These are phyloP conservation scores for Decorospora gaudefroyi DNA, from an alignment of 2,329 filamentous ascomycete species.

Conservation along the genomic window DNA sequence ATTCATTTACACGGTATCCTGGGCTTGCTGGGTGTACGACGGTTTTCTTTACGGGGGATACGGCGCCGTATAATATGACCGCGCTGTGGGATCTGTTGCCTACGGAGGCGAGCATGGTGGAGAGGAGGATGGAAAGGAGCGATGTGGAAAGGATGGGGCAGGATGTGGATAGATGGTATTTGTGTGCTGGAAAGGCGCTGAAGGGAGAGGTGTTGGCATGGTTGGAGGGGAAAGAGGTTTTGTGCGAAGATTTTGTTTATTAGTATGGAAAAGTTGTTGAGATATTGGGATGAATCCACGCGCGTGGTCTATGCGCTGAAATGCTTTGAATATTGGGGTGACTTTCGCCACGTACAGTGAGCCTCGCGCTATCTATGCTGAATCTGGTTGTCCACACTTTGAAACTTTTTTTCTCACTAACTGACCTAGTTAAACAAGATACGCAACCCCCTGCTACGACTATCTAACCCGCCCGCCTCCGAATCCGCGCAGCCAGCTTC, in stretches of 20 bases:
- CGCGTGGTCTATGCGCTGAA: too few relatives aligned
- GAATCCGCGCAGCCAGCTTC: conserved; percentile 10
- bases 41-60: conserved; percentile 67
- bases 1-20: conserved; percentile 60
- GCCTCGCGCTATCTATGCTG: too few relatives aligned
- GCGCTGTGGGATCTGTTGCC: conserved; percentile 42
- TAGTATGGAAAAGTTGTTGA: too few relatives aligned
- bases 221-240: conserved; percentile 53
- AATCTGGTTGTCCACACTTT: too few relatives aligned
- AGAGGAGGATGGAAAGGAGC: conserved; percentile 53
- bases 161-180: conserved; percentile 58
- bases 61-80: conserved; percentile 23
- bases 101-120: conserved; percentile 44
- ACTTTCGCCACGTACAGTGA: too few relatives aligned
- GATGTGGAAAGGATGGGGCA: conserved; percentile 50
- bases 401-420: too few relatives aligned
- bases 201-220: conserved; percentile 56
- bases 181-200: conserved; percentile 61
- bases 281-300: too few relatives aligned
- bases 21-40: conserved; percentile 58
- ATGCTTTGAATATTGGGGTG: too few relatives aligned
- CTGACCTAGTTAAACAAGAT: too few relatives aligned
- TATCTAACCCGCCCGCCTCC: background rate
- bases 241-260: conserved; percentile 59
- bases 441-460: background rate